A percentile compares a stretch with the other conserved stretches of the same genome.
Evolutionary conservation across 1,284 basidiomycete species (phyloP).

Genomic region (Rhizoctonia solani): DNA sequence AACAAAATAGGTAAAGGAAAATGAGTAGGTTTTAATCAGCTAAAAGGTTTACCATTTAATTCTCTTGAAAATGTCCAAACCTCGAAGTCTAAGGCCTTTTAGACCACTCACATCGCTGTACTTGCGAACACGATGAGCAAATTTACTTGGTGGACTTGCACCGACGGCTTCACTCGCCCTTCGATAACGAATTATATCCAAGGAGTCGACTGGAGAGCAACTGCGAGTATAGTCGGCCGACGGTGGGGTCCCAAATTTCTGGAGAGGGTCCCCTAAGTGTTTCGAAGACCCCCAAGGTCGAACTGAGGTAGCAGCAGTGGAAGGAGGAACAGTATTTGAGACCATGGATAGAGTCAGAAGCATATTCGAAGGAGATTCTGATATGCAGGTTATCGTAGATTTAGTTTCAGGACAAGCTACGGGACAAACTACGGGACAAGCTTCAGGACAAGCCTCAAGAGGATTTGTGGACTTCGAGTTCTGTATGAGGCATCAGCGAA

Average conservation of each 20-base stretch:
- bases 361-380: neutral
- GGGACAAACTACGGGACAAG: too few relatives aligned
- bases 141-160: neutral
- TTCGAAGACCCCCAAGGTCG: neutral
- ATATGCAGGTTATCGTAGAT: too few relatives aligned
- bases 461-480: too few relatives aligned
- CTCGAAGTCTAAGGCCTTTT: neutral
- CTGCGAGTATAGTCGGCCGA: neutral
- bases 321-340: constrained; percentile 4
- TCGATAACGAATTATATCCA: constrained; percentile 4
- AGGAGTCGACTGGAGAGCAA: constrained; percentile 15
- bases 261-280: neutral
- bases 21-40: neutral
- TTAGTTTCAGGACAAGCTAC: too few relatives aligned
- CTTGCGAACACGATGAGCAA: constrained; percentile 2
- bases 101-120: constrained; percentile 2
- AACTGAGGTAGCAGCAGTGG: neutral
- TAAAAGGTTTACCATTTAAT: constrained; percentile 3
- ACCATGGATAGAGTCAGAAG: neutral
- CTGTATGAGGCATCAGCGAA: too few relatives aligned
- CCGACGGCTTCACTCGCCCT: constrained; percentile 1
- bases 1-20: too few relatives aligned
- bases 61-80: neutral
- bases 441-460: too few relatives aligned
- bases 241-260: neutral